Conservation (phyloP, 1,284 basidiomycete species). For the Ustilago trichophora region DNA sequence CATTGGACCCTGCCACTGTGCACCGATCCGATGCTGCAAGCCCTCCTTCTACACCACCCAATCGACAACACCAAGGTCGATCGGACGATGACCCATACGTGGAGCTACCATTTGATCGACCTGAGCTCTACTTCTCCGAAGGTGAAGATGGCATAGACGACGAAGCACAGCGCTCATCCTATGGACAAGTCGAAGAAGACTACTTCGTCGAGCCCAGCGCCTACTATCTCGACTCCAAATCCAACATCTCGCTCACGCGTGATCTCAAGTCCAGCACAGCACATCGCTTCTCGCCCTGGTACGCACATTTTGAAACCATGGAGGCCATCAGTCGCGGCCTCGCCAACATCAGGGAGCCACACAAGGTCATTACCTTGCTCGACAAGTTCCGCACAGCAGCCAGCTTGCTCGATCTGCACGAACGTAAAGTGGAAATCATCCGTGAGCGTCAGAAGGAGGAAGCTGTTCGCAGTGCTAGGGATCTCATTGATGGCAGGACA, state of each 20-base stretch:
- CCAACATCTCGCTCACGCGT: constrained; percentile 3
- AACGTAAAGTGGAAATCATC: constrained; percentile 32
- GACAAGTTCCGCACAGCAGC: constrained; percentile 22
- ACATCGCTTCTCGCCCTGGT: constrained; percentile 34
- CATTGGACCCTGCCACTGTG: constrained; percentile 10
- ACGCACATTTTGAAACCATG: constrained; percentile 43
- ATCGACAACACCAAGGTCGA: constrained; percentile 23
- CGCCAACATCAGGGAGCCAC: constrained; percentile 6
- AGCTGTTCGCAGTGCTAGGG: constrained; percentile 24
- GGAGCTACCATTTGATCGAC: constrained; percentile 25
- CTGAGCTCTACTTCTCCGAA: background rate
- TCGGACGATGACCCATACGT: constrained; percentile 29
- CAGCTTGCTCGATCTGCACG: constrained; percentile 20
- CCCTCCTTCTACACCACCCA: constrained; percentile 16
- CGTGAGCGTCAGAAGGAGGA: constrained; percentile 21
- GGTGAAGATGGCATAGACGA: background rate
- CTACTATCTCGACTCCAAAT: constrained; percentile 10
- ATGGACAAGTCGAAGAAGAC: background rate
- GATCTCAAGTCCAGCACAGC: constrained; percentile 1
- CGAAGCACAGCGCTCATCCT: background rate
- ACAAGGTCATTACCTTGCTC: constrained; percentile 11
- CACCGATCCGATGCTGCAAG: constrained; percentile 21
- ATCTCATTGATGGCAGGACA: constrained; percentile 28
- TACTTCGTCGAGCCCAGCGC: constrained; percentile 14
- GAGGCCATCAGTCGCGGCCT: constrained; percentile 34